These are phyloP conservation scores for Argentina anserina DNA, from an alignment of 306 rosid genomes.

Conservation along the genomic window DNA sequence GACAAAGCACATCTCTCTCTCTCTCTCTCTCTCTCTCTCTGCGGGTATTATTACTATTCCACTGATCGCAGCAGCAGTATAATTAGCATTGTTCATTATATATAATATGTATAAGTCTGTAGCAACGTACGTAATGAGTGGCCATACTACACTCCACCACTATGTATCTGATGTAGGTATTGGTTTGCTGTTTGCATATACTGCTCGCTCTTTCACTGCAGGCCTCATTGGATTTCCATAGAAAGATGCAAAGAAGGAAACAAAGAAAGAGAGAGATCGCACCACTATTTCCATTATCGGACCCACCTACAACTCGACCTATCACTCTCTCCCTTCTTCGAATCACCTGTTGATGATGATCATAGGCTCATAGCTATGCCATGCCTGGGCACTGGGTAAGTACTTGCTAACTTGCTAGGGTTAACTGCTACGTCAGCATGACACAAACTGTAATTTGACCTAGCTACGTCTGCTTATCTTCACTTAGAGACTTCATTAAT, in stretches of 20 bases:
- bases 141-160: neutral
- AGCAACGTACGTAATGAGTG: neutral
- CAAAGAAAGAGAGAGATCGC: neutral
- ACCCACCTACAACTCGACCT: neutral
- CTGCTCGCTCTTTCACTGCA: neutral
- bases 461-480: neutral
- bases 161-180: neutral
- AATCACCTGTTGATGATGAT: neutral
- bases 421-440: neutral
- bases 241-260: neutral
- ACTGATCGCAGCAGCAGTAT: neutral
- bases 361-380: too few relatives aligned
- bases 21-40: neutral
- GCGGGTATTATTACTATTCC: neutral
- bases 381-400: neutral
- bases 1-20: constrained; percentile 16
- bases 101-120: neutral
- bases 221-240: neutral
- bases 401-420: neutral
- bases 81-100: neutral
- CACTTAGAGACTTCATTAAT: neutral
- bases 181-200: neutral
- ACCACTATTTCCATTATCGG: neutral
- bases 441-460: neutral
- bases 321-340: neutral